Conservation (phyloP, 2,329 filamentous ascomycete species). For the Hymenoscyphus albidus region DNA sequence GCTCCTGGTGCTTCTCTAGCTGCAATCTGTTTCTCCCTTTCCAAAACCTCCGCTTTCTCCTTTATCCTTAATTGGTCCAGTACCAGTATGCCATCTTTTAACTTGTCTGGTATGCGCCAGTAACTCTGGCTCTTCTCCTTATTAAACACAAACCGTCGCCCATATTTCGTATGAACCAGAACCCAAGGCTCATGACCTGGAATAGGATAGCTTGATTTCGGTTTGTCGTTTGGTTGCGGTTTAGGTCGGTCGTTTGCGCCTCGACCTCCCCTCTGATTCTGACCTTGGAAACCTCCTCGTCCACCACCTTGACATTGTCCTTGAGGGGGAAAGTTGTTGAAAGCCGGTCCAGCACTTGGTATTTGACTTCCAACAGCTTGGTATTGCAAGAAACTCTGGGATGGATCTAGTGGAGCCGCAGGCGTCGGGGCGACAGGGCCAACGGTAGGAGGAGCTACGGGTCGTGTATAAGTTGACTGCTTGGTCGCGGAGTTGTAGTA, state of each 20-base stretch:
- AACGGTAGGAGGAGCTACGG: constrained; percentile 41
- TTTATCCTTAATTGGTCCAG: constrained; percentile 70
- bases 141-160: constrained; percentile 87
- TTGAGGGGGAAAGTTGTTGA: constrained; percentile 28
- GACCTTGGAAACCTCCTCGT: constrained; percentile 40
- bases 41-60: constrained; percentile 45
- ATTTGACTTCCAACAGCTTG: constrained; percentile 40
- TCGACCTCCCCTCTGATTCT: constrained; percentile 43
- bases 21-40: constrained; percentile 25
- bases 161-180: constrained; percentile 87
- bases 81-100: constrained; percentile 72
- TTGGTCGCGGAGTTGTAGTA: constrained; percentile 83
- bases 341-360: constrained; percentile 35
- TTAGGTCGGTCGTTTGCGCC: constrained; percentile 50
- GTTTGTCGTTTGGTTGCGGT: constrained; percentile 71
- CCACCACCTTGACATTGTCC: constrained; percentile 25
- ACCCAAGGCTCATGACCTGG: constrained; percentile 84
- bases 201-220: constrained; percentile 73
- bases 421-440: constrained; percentile 14
- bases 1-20: constrained; percentile 32
- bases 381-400: constrained; percentile 42
- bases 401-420: constrained; percentile 31
- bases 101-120: constrained; percentile 88
- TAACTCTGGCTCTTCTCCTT: constrained; percentile 80
- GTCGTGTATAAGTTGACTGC: constrained; percentile 81